Conservation (phyloP, 441 rosid species). For the Eruca vesicaria region DNA sequence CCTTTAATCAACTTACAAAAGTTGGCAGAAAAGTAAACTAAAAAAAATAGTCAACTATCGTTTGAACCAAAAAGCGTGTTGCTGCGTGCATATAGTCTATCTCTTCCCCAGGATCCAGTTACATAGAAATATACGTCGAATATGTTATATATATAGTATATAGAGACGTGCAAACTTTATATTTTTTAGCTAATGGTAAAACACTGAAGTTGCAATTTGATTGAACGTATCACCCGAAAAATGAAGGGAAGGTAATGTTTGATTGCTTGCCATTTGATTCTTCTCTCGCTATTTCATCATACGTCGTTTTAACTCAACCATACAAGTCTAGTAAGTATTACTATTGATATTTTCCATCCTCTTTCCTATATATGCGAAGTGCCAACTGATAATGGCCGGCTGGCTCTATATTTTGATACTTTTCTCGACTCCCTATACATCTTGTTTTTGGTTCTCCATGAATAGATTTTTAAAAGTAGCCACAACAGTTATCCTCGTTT, state of each 20-base stretch:
- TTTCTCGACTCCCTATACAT: neutral
- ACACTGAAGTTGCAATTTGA: neutral
- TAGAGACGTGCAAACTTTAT: constrained; percentile 3
- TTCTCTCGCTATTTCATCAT: neutral
- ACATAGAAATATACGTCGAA: neutral
- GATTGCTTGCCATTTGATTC: constrained; percentile 6
- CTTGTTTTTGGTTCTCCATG: too few species aligned
- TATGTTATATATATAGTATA: neutral
- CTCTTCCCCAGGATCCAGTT: neutral
- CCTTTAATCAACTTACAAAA: neutral
- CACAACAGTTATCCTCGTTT: too few species aligned
- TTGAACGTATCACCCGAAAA: constrained; percentile 5
- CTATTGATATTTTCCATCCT: neutral
- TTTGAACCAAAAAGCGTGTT: neutral
- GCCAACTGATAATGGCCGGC: neutral
- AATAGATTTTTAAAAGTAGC: too few species aligned
- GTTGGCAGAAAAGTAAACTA: neutral
- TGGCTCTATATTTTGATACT: neutral
- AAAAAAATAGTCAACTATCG: neutral
- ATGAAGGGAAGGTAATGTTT: constrained; percentile 21
- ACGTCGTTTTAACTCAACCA: constrained; percentile 3
- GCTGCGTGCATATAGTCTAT: neutral
- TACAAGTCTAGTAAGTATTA: constrained; percentile 7
- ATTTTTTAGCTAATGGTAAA: neutral
- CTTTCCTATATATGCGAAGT: neutral